A percentile compares a stretch with the other conserved stretches of the same genome.
These are phyloP conservation scores for Cystofilobasidium ferigula DNA, from an alignment of 768 basidiomycete genomes.

Conservation along the genomic window DNA sequence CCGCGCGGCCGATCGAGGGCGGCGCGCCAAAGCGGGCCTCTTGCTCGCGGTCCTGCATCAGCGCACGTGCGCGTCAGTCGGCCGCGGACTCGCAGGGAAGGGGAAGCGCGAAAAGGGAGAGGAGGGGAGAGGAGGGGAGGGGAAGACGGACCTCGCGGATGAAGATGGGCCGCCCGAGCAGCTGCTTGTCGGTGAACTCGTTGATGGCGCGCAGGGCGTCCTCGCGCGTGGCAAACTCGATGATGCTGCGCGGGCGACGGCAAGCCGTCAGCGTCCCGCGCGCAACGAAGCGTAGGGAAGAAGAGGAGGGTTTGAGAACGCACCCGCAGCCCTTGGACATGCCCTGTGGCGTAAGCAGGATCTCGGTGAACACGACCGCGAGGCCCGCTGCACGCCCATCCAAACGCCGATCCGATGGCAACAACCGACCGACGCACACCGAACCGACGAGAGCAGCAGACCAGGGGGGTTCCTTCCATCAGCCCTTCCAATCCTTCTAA, in stretches of 20 bases:
- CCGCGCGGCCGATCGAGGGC: slow-evolving; percentile 90
- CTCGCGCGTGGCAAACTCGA: slow-evolving; percentile 83
- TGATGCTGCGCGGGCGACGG: slow-evolving; percentile 52
- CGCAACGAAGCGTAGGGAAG: not conserved
- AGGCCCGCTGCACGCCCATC: slow-evolving; percentile 46
- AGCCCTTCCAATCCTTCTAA: too few species aligned
- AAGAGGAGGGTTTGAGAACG: slow-evolving; percentile 39
- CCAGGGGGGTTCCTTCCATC: too few species aligned
- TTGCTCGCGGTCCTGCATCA: slow-evolving; percentile 77
- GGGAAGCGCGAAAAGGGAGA: not conserved
- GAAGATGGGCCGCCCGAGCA: slow-evolving; percentile 90
- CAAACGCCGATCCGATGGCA: not conserved
- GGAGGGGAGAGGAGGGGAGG: not conserved
- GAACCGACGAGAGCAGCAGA: too few species aligned
- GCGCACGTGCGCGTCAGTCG: not conserved
- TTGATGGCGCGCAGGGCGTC: slow-evolving; percentile 80
- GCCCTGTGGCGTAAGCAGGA: slow-evolving; percentile 88
- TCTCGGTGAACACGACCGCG: slow-evolving; percentile 99
- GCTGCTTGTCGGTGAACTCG: slow-evolving; percentile 74
- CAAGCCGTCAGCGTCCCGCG: not conserved
- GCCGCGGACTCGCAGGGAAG: not conserved
- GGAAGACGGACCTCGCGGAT: slow-evolving; percentile 75
- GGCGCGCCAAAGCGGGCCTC: slow-evolving; percentile 91
- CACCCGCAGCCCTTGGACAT: slow-evolving; percentile 99
- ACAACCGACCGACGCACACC: not conserved